Evolutionary conservation across 1,284 basidiomycete genomes (phyloP), one percentile per base, ranked within the genome.

Genomic region (Neotropicomus parvogracilis): DNA sequence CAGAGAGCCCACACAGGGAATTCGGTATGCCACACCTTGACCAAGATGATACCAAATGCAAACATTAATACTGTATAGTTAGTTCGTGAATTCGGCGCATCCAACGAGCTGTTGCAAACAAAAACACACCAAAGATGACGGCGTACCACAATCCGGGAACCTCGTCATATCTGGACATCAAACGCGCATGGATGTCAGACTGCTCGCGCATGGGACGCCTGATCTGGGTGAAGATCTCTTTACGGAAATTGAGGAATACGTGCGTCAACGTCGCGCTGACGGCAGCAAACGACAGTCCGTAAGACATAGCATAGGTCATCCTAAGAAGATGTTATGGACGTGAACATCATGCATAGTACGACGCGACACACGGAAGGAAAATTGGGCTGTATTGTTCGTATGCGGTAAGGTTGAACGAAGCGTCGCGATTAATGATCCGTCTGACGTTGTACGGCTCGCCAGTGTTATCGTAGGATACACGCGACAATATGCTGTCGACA

Each of bases 301-400:
- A 93, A 4, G 82, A 79, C 52, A 88, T 70, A 8, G 76, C 76
- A 60, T 85, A 88, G 0, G 83, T 77, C 14, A 19, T 40, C 11
- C 59, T 60, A 36, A 24, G 8, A 8, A 8, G 24, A 5, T 24
- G 24, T 24, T 24, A 24, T 5, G 24, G 24, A 24, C 24, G 24
- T 24, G 5, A 5, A 24, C 24, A 5, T 24, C 24, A 24, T 24
- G 24, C n/a, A n/a, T n/a, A 8, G 24, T 0, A 7, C 19, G 9
- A 29, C 11, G 50, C 60, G 2, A 24, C 24, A 24, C 77, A 79
- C 64, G 91, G 82, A 27, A 97, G 74, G 69, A 86, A 95, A 2
- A 95, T 67, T 0, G 91, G 92, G 48, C 89, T 93, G 62, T 97
- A 97, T 1, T 64, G 67, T 50, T 79, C 63, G 68, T 95, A 97